phyloP scores from a whole-genome alignment of 1,284 basidiomycete genomes.

The Microstroma glucosiphilum region DNA sequence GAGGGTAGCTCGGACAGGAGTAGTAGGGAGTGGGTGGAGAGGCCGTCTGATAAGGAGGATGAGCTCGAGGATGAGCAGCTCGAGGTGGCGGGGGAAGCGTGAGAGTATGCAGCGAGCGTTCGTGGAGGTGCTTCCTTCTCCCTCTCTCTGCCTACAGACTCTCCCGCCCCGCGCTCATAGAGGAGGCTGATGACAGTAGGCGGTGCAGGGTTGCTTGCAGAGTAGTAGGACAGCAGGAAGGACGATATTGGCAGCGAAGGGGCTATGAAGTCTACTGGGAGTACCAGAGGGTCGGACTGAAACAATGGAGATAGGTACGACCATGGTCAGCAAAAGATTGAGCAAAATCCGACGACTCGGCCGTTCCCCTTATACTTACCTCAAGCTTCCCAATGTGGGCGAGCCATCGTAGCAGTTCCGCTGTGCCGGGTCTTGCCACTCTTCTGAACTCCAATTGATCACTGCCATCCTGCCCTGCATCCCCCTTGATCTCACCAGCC shows the following conservation, averaged over 20 bases:
- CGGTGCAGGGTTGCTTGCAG: slow-evolving; percentile 11
- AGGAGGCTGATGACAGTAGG: slow-evolving; percentile 37
- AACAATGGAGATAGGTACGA: not conserved
- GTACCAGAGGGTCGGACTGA: slow-evolving; percentile 38
- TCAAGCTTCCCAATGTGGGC: slow-evolving; percentile 39
- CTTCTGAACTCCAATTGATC: slow-evolving; percentile 9
- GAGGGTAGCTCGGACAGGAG: slow-evolving; percentile 38
- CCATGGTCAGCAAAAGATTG: too few relatives aligned
- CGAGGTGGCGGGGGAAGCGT: slow-evolving; percentile 17
- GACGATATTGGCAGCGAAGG: slow-evolving; percentile 35
- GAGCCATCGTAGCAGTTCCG: slow-evolving; percentile 47
- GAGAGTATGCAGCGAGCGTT: slow-evolving; percentile 34
- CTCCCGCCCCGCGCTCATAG: slow-evolving; percentile 43
- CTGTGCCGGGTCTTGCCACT: slow-evolving; percentile 30
- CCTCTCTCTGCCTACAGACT: slow-evolving; percentile 43
- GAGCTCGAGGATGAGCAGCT: slow-evolving; percentile 8
- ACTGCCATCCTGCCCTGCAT: slow-evolving; percentile 13
- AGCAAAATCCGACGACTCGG: not conserved
- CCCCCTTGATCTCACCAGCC: slow-evolving; percentile 6
- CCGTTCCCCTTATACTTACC: slow-evolving; percentile 13
- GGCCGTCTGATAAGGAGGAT: slow-evolving; percentile 8
- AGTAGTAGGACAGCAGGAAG: slow-evolving; percentile 34
- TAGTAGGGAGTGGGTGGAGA: slow-evolving; percentile 27
- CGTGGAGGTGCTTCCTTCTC: slow-evolving; percentile 47
- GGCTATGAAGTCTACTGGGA: slow-evolving; percentile 44